Percentiles rank a stretch among this genome's conserved stretches.
Evolutionary conservation across 805 yeast species (phyloP).

Genomic region (Saccharomycopsis schoenii): DNA sequence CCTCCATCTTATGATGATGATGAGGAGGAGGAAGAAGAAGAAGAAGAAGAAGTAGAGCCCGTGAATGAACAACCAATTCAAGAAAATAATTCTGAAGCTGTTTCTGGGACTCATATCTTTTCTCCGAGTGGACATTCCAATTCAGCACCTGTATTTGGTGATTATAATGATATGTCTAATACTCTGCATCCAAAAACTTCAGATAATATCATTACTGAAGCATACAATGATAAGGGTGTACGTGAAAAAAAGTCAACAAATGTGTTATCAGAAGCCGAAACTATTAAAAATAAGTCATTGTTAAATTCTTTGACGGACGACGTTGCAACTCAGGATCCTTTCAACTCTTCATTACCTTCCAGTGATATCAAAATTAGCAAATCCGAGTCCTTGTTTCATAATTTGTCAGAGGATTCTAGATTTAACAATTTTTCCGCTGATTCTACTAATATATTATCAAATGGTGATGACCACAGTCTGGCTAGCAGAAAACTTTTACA

Average conservation of each 20-base stretch:
- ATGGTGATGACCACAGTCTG: background rate
- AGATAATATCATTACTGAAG: background rate
- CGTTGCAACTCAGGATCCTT: conserved; percentile 10
- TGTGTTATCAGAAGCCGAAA: conserved; percentile 17
- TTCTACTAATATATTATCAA: background rate
- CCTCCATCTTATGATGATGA: conserved; percentile 15
- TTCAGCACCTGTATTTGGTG: conserved; percentile 3
- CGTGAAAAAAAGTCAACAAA: conserved; percentile 8
- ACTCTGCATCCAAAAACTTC: conserved; percentile 2
- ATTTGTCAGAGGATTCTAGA: conserved; percentile 8
- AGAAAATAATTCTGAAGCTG: background rate
- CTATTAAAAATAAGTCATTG: conserved; percentile 14
- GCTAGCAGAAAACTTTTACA: background rate
- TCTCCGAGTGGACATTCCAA: background rate
- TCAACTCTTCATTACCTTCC: background rate
- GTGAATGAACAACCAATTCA: conserved; percentile 17
- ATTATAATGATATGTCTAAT: conserved; percentile 6
- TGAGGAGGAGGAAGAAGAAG: conserved; percentile 19
- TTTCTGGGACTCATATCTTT: background rate
- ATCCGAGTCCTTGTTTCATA: conserved; percentile 19
- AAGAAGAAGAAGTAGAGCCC: conserved; percentile 18
- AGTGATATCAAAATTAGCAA: conserved; percentile 2
- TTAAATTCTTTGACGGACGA: conserved; percentile 17
- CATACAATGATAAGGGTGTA: background rate
- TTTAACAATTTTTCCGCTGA: conserved; percentile 8